Percentiles rank a stretch among this genome's conserved stretches.
These are phyloP conservation scores for Blastobotrys aristatus DNA, from an alignment of 1,139 yeast species.

Conservation along the genomic window DNA sequence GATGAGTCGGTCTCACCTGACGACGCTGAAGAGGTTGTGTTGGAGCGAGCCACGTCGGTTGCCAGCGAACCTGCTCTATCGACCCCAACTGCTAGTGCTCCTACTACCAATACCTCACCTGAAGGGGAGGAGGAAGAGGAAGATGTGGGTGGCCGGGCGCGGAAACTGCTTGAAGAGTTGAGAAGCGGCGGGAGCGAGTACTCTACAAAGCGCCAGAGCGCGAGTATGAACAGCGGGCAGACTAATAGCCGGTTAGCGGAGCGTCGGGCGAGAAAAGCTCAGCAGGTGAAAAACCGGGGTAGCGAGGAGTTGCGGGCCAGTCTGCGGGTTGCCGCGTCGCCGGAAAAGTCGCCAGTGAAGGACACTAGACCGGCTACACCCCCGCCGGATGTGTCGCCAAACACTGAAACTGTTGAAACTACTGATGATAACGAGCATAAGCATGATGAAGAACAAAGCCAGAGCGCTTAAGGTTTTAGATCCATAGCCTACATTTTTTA, in stretches of 20 bases:
- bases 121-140: conserved; percentile 31
- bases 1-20: background rate
- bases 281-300: conserved; percentile 19
- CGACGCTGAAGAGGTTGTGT: background rate
- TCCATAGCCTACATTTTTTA: background rate
- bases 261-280: conserved; percentile 28
- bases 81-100: background rate
- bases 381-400: background rate
- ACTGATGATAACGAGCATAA: background rate
- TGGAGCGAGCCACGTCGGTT: conserved; percentile 12
- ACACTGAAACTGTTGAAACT: background rate
- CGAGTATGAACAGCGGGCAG: conserved; percentile 18
- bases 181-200: conserved; percentile 37
- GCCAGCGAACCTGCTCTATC: conserved; percentile 14
- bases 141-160: conserved; percentile 55
- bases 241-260: conserved; percentile 22
- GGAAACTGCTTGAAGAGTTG: conserved; percentile 53
- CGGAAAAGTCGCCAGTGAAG: background rate
- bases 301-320: conserved; percentile 10
- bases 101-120: background rate
- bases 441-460: background rate
- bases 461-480: no score
- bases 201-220: conserved; percentile 15
- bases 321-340: conserved; percentile 2
- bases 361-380: conserved; percentile 1